Conservation (phyloP, 495 filamentous ascomycete genomes). For the Coniosporium apollinis region DNA sequence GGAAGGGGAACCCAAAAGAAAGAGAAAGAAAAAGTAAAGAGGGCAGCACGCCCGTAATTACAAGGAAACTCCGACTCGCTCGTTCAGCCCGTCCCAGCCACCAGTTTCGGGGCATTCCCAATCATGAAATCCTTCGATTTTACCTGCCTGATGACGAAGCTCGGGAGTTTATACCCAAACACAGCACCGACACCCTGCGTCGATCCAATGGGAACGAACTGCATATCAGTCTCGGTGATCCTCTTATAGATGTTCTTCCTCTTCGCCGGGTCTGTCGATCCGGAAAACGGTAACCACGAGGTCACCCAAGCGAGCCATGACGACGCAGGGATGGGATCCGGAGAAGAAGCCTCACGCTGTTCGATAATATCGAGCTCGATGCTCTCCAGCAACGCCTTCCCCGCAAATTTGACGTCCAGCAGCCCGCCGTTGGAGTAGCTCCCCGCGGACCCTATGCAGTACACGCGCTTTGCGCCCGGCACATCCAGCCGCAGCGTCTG, state of each 20-base stretch:
- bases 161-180: conserved; percentile 35
- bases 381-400: conserved; percentile 28
- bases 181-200: conserved; percentile 38
- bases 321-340: no score
- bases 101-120: conserved; percentile 28
- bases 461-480: conserved; percentile 28
- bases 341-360: no score
- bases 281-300: no score
- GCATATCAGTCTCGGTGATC: conserved; percentile 17
- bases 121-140: conserved; percentile 47
- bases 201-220: conserved; percentile 36
- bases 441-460: conserved; percentile 29
- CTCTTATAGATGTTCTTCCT: conserved; percentile 15
- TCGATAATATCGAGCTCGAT: conserved; percentile 24
- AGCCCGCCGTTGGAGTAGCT: conserved; percentile 18
- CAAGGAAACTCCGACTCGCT: no score
- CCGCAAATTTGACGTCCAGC: conserved; percentile 21
- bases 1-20: no score
- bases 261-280: conserved; percentile 2
- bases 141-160: conserved; percentile 38
- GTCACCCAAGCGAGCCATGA: no score
- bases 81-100: conserved; percentile 36
- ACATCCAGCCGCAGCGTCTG: conserved; percentile 29
- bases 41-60: no score
- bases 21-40: no score